These are phyloP conservation scores for Penicillium argentinense DNA, from an alignment of 495 filamentous ascomycete genomes.

Conservation along the genomic window DNA sequence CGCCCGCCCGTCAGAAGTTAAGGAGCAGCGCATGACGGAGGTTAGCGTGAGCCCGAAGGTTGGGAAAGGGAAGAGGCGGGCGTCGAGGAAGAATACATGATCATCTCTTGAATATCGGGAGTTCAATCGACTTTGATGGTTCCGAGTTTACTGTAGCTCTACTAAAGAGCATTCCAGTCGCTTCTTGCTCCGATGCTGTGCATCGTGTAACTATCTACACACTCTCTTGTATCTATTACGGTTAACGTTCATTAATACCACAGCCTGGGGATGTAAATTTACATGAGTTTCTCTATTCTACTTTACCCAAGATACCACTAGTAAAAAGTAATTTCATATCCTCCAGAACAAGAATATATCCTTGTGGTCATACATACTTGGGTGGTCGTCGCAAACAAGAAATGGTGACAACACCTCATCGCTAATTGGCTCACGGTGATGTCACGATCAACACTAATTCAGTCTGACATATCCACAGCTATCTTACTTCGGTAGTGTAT, in stretches of 20 bases:
- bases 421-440: constrained; percentile 16
- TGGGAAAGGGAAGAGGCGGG: constrained; percentile 19
- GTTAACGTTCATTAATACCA: too few relatives aligned
- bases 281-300: too few relatives aligned
- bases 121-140: too few relatives aligned
- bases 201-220: not conserved
- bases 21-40: constrained; percentile 14
- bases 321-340: not conserved
- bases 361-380: too few relatives aligned
- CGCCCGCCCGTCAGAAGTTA: constrained; percentile 19
- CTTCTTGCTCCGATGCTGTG: not conserved
- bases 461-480: too few relatives aligned
- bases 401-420: constrained; percentile 7
- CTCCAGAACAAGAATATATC: not conserved
- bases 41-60: constrained; percentile 29
- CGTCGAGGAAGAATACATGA: constrained; percentile 18
- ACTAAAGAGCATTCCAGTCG: constrained; percentile 30
- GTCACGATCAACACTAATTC: constrained; percentile 21
- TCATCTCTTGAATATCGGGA: too few relatives aligned
- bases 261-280: too few relatives aligned
- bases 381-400: constrained; percentile 4
- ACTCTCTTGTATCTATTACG: too few relatives aligned
- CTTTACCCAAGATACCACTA: too few relatives aligned
- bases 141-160: not conserved
- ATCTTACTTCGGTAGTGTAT: too few relatives aligned